Evolutionary conservation across 2,329 filamentous ascomycete genomes (phyloP).

Genomic region (Cordyceps cicadae): DNA sequence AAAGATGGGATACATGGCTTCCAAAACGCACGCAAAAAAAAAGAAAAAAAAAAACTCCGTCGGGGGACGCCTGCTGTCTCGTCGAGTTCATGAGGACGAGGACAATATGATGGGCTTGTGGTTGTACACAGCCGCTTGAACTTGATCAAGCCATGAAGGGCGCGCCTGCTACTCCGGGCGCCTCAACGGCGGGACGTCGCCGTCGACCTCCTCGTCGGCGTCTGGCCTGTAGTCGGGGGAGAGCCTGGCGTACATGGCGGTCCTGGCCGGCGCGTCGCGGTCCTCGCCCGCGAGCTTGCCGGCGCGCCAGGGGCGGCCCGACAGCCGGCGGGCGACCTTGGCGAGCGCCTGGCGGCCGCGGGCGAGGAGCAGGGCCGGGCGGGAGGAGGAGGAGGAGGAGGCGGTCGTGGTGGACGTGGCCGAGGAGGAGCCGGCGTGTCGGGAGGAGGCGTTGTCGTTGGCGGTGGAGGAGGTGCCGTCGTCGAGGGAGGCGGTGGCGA

Average conservation of each 20-base stretch:
- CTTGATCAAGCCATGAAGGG: background rate
- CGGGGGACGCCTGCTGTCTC: background rate
- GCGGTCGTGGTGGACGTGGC: constrained; percentile 25
- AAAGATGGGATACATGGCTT: background rate
- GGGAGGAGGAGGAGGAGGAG: constrained; percentile 20
- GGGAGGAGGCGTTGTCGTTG: constrained; percentile 17
- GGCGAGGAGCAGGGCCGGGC: constrained; percentile 18
- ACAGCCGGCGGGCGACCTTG: constrained; percentile 17
- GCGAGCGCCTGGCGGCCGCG: constrained; percentile 18
- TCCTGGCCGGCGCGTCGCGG: constrained; percentile 9
- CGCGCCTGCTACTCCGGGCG: background rate
- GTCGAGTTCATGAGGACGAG: background rate
- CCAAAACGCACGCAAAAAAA: background rate
- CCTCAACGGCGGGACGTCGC: background rate
- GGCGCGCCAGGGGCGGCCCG: constrained; percentile 8
- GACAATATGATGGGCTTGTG: background rate
- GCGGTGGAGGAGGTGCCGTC: constrained; percentile 18
- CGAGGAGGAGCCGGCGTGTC: constrained; percentile 24
- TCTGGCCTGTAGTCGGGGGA: background rate
- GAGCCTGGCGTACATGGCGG: constrained; percentile 25
- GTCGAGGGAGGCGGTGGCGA: constrained; percentile 31
- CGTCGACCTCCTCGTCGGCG: constrained; percentile 16
- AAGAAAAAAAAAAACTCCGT: background rate
- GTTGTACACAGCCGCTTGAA: too few species aligned
- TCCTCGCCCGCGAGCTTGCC: background rate